Percentiles rank a stretch among this genome's conserved stretches.
These are phyloP conservation scores for Hericium alpestre DNA, from an alignment of 768 basidiomycete species.

Conservation along the genomic window DNA sequence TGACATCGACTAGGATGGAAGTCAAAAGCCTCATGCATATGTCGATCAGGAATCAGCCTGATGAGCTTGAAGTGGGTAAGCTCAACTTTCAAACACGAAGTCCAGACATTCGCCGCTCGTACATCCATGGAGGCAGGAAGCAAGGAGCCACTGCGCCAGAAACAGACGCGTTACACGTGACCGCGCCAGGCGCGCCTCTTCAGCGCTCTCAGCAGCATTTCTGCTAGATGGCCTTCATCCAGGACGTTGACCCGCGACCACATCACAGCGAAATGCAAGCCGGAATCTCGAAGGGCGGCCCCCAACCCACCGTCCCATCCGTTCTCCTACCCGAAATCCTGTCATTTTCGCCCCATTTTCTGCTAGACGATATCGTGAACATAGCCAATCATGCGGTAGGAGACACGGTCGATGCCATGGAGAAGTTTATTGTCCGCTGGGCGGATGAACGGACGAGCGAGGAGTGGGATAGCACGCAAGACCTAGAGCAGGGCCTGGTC, in stretches of 20 bases:
- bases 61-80: too few relatives aligned
- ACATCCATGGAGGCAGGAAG: too few relatives aligned
- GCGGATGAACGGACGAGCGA: constrained; percentile 50
- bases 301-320: constrained; percentile 25
- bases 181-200: background rate
- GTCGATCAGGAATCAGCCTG: too few relatives aligned
- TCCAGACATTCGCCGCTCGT: too few relatives aligned
- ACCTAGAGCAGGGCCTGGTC: constrained; percentile 71
- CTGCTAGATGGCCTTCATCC: background rate
- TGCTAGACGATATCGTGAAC: constrained; percentile 83
- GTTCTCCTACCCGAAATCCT: constrained; percentile 63
- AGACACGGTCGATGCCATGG: constrained; percentile 70
- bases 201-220: too few relatives aligned
- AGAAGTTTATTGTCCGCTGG: constrained; percentile 67
- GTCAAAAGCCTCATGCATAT: too few relatives aligned
- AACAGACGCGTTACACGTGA: background rate
- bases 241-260: background rate
- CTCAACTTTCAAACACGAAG: too few relatives aligned
- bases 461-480: constrained; percentile 50
- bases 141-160: too few relatives aligned
- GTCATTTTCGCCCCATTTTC: constrained; percentile 73
- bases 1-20: too few relatives aligned
- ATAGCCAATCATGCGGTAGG: constrained; percentile 70
- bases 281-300: background rate
- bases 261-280: background rate